Evolutionary conservation across 1,284 basidiomycete genomes (phyloP).

Genomic region (Flammula alnicola): DNA sequence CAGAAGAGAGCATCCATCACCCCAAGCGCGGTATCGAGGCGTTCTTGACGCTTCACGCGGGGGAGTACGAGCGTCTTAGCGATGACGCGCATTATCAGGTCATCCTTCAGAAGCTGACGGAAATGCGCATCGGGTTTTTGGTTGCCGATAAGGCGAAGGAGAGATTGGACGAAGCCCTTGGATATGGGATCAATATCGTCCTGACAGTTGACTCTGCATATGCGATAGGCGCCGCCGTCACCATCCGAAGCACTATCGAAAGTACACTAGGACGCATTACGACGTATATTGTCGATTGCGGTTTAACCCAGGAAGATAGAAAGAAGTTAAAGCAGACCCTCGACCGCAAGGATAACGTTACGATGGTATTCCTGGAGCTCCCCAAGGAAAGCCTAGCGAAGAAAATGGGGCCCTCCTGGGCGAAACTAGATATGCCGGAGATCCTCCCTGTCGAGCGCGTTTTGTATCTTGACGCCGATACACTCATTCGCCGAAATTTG

Average conservation of each 20-base stretch:
- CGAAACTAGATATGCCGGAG: slow-evolving; percentile 52
- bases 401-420: slow-evolving; percentile 46
- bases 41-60: slow-evolving; percentile 53
- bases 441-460: slow-evolving; percentile 53
- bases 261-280: slow-evolving; percentile 45
- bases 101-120: slow-evolving; percentile 50
- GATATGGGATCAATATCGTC: slow-evolving; percentile 53
- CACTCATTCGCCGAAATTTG: slow-evolving; percentile 48
- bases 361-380: slow-evolving; percentile 46
- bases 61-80: slow-evolving; percentile 50
- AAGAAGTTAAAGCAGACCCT: slow-evolving; percentile 39
- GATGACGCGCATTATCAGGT: slow-evolving; percentile 51
- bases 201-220: slow-evolving; percentile 48
- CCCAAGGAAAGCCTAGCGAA: slow-evolving; percentile 35
- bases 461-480: slow-evolving; percentile 59
- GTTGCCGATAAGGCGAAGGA: too few relatives aligned
- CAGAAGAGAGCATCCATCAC: slow-evolving; percentile 52
- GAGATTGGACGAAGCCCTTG: too few relatives aligned
- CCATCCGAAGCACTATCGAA: slow-evolving; percentile 47
- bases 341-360: slow-evolving; percentile 34
- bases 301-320: slow-evolving; percentile 42
- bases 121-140: slow-evolving; percentile 62
- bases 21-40: slow-evolving; percentile 60
- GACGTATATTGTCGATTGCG: slow-evolving; percentile 55
- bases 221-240: slow-evolving; percentile 53